Conservation (phyloP, 2,329 filamentous ascomycete species). For the Colletotrichum simmondsii region DNA sequence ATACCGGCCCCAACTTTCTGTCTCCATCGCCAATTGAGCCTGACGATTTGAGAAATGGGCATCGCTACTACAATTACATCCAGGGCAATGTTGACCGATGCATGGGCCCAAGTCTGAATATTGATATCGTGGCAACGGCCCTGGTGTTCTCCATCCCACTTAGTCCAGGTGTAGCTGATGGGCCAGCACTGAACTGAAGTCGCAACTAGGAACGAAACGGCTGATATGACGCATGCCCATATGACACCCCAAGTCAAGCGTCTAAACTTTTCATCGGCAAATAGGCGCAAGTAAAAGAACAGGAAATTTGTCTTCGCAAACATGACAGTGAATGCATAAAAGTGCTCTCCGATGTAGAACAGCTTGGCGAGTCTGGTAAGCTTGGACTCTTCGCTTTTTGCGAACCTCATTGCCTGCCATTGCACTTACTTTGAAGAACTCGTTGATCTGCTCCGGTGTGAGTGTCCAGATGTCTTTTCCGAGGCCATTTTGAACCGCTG, state of each 20-base stretch:
- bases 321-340: conserved; percentile 54
- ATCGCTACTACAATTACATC: conserved; percentile 60
- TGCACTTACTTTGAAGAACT: conserved; percentile 39
- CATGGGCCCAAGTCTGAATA: conserved; percentile 57
- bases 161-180: conserved; percentile 59
- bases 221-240: conserved; percentile 46
- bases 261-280: conserved; percentile 48
- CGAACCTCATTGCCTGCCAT: not conserved
- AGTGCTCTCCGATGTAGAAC: conserved; percentile 49
- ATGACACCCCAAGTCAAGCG: conserved; percentile 51
- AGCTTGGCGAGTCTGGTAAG: conserved; percentile 27
- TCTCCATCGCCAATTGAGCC: conserved; percentile 51
- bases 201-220: conserved; percentile 50
- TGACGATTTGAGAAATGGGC: conserved; percentile 52
- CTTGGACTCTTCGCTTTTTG: not conserved
- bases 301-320: conserved; percentile 60
- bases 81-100: conserved; percentile 57
- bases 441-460: conserved; percentile 49
- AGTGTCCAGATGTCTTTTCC: conserved; percentile 60
- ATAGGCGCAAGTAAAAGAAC: conserved; percentile 63
- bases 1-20: conserved; percentile 55
- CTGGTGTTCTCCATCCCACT: conserved; percentile 57
- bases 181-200: conserved; percentile 59
- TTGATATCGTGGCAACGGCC: conserved; percentile 60
- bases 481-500: conserved; percentile 46